A percentile compares a stretch with the other conserved stretches of the same genome.
Evolutionary conservation across 768 basidiomycete genomes (phyloP).

Genomic region (Fomitopsis pulvina): DNA sequence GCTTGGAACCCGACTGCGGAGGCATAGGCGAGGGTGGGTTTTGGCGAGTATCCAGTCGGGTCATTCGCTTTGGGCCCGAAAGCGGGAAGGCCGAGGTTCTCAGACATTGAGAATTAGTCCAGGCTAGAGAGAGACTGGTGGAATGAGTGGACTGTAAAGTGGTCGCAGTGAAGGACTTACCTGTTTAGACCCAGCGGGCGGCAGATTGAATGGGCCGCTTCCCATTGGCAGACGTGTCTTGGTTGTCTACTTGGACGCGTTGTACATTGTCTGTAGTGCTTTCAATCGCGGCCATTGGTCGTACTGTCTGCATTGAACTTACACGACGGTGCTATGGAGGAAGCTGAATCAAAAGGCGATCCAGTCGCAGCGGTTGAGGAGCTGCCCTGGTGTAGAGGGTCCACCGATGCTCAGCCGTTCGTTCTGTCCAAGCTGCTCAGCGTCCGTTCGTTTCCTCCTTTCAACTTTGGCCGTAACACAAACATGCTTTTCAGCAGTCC

Average conservation of each 20-base stretch:
- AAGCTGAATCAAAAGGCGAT: neutral
- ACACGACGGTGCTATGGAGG: neutral
- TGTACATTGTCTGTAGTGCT: too few relatives aligned
- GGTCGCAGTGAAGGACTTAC: neutral
- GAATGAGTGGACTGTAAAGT: neutral
- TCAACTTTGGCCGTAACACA: neutral
- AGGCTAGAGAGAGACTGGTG: slow-evolving; percentile 5
- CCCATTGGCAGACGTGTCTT: neutral
- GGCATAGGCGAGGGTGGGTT: slow-evolving; percentile 49
- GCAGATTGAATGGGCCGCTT: neutral
- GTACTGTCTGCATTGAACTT: neutral
- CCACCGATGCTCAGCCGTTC: slow-evolving; percentile 8
- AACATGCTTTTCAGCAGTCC: neutral
- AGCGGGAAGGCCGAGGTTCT: slow-evolving; percentile 10
- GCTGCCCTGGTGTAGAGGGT: slow-evolving; percentile 12
- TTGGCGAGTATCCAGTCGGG: slow-evolving; percentile 35
- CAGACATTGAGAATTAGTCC: slow-evolving; percentile 16
- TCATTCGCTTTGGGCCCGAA: slow-evolving; percentile 5
- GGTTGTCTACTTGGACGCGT: too few relatives aligned
- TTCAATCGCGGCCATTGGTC: too few relatives aligned
- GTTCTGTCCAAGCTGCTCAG: slow-evolving; percentile 2
- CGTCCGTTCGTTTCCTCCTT: slow-evolving; percentile 5
- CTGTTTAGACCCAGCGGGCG: neutral
- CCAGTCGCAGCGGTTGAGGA: neutral
- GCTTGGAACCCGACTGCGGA: slow-evolving; percentile 56